Conservation (phyloP, 2,329 filamentous ascomycete genomes). For the Ophiostoma sp. region DNA sequence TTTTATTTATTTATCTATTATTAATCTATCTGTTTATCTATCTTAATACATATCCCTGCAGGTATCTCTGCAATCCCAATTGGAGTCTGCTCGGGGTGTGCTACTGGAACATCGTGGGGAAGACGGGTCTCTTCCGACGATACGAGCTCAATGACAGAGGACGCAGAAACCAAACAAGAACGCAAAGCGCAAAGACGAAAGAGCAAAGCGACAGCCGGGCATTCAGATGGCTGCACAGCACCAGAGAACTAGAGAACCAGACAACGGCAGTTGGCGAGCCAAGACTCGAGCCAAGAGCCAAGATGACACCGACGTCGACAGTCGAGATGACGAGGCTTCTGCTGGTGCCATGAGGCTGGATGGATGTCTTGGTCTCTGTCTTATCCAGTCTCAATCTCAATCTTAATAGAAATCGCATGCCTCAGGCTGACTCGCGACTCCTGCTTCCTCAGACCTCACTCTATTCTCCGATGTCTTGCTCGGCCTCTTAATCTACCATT, state of each 20-base stretch:
- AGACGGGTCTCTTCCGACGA: not conserved
- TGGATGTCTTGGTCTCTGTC: not conserved
- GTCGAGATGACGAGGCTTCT: slow-evolving; percentile 10
- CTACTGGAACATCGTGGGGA: slow-evolving; percentile 21
- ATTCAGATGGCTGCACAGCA: not conserved
- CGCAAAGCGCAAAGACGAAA: not conserved
- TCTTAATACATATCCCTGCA: not conserved
- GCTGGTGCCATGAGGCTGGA: not conserved
- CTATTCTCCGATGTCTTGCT: slow-evolving; percentile 15
- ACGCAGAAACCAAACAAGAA: not conserved
- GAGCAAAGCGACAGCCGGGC: not conserved
- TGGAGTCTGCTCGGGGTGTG: slow-evolving; percentile 4
- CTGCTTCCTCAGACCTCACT: not conserved
- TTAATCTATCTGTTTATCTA: not conserved
- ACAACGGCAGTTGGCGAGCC: not conserved
- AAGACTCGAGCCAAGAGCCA: slow-evolving; percentile 7
- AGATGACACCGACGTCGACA: slow-evolving; percentile 2
- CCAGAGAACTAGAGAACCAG: not conserved
- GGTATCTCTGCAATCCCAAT: not conserved
- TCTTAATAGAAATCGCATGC: not conserved
- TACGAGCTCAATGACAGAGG: not conserved
- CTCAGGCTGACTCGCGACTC: not conserved
- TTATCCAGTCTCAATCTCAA: too few relatives aligned
- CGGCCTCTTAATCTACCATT: not conserved
- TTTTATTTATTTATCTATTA: not conserved